A percentile compares a stretch with the other conserved stretches of the same genome.
Evolutionary conservation across 2,329 filamentous ascomycete species (phyloP).

Genomic region (Magnaporthales sp.): DNA sequence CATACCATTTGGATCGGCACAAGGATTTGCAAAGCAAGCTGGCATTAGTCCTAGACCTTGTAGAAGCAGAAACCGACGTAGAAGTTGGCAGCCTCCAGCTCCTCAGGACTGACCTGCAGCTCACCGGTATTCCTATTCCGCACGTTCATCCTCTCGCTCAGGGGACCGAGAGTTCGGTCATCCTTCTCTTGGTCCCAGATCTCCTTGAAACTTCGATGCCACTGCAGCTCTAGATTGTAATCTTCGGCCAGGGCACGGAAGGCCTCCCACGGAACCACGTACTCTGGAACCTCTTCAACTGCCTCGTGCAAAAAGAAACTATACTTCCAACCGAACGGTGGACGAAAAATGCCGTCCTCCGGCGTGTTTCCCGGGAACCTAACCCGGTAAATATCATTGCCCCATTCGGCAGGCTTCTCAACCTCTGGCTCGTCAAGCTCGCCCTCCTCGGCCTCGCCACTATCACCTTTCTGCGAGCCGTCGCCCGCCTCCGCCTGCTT

Average conservation of each 20-base stretch:
- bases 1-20: neutral
- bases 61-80: conserved; percentile 97
- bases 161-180: conserved; percentile 66
- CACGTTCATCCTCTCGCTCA: conserved; percentile 96
- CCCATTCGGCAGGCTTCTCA: conserved; percentile 69
- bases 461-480: conserved; percentile 19
- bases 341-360: conserved; percentile 81
- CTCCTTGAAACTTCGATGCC: conserved; percentile 82
- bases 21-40: neutral
- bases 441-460: conserved; percentile 29
- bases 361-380: conserved; percentile 79
- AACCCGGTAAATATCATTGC: conserved; percentile 87
- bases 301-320: conserved; percentile 94
- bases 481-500: conserved; percentile 21
- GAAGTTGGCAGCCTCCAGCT: conserved; percentile 87
- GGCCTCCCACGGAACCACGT: conserved; percentile 96
- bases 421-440: conserved; percentile 52
- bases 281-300: conserved; percentile 92
- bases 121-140: conserved; percentile 58
- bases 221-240: conserved; percentile 92
- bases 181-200: conserved; percentile 91
- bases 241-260: conserved; percentile 94
- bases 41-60: conserved; percentile 55
- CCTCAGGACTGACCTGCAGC: conserved; percentile 69
- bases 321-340: conserved; percentile 96